Percentiles rank a stretch among this genome's conserved stretches.
These are phyloP conservation scores for Eudorina sp. DNA, from an alignment of 139 green algal genomes.

Conservation along the genomic window DNA sequence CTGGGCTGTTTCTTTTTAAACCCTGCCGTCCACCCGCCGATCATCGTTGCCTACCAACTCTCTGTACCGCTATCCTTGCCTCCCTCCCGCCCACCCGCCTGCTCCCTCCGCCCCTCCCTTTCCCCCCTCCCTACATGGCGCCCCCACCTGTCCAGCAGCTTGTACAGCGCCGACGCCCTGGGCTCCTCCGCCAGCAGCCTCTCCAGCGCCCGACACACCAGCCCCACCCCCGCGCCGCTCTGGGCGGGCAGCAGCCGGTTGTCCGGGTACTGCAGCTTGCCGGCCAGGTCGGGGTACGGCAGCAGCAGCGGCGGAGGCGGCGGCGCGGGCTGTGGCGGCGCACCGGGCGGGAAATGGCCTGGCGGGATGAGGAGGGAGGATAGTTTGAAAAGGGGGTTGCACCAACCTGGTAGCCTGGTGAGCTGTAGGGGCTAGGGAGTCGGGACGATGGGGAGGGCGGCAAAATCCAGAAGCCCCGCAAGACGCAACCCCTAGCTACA, in stretches of 20 bases:
- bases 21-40: too few relatives aligned
- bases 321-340: background rate
- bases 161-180: background rate
- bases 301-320: conserved; percentile 24
- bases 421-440: too few relatives aligned
- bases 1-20: too few relatives aligned
- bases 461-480: too few relatives aligned
- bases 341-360: background rate
- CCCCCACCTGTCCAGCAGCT: conserved; percentile 30
- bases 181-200: conserved; percentile 23
- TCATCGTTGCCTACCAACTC: too few relatives aligned
- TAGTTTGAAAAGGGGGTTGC: background rate
- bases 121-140: background rate
- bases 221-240: background rate
- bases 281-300: conserved; percentile 40
- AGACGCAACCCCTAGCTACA: too few relatives aligned
- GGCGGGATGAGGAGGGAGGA: background rate
- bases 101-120: too few relatives aligned
- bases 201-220: background rate
- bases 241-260: conserved; percentile 29
- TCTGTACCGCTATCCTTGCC: too few relatives aligned
- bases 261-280: conserved; percentile 42
- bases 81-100: too few relatives aligned
- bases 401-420: too few relatives aligned
- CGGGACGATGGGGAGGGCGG: too few relatives aligned